These are phyloP conservation scores for Martiniozyma abietophila DNA, from an alignment of 805 yeast genomes.

Conservation along the genomic window DNA sequence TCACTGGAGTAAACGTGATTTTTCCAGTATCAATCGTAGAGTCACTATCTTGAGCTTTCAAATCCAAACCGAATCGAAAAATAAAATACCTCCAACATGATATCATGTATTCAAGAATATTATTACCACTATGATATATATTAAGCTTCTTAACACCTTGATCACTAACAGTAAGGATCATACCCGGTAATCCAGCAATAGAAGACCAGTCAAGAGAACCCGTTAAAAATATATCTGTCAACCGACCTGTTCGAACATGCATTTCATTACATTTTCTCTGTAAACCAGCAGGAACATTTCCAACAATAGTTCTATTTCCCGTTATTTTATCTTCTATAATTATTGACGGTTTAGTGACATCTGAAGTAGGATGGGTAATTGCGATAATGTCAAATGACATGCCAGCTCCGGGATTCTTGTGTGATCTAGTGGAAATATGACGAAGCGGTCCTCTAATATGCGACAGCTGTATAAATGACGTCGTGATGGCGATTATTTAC, in stretches of 20 bases:
- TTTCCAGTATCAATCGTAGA: constrained; percentile 7
- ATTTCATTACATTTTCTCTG: constrained; percentile 66
- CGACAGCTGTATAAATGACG: too few relatives aligned
- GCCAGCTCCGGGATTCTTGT: constrained; percentile 7
- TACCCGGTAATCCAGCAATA: constrained; percentile 91
- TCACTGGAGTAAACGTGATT: constrained; percentile 18
- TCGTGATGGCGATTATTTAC: too few relatives aligned
- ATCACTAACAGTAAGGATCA: constrained; percentile 72
- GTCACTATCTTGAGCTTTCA: constrained; percentile 23
- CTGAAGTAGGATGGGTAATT: constrained; percentile 54
- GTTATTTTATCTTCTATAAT: constrained; percentile 38
- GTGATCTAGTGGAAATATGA: not conserved
- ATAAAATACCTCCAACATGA: constrained; percentile 85
- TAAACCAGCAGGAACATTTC: constrained; percentile 77
- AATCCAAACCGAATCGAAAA: constrained; percentile 60
- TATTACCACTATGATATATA: constrained; percentile 42
- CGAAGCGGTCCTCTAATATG: too few relatives aligned
- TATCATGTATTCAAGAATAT: constrained; percentile 43
- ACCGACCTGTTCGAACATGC: constrained; percentile 45
- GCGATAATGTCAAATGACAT: constrained; percentile 42
- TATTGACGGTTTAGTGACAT: constrained; percentile 47
- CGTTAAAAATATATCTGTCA: constrained; percentile 62
- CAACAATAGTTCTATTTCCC: constrained; percentile 58
- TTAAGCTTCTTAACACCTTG: constrained; percentile 53
- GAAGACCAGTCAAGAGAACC: constrained; percentile 72